phyloP scores from a whole-genome alignment of 2,329 filamentous ascomycete species.

The Pezicula radicicola region DNA sequence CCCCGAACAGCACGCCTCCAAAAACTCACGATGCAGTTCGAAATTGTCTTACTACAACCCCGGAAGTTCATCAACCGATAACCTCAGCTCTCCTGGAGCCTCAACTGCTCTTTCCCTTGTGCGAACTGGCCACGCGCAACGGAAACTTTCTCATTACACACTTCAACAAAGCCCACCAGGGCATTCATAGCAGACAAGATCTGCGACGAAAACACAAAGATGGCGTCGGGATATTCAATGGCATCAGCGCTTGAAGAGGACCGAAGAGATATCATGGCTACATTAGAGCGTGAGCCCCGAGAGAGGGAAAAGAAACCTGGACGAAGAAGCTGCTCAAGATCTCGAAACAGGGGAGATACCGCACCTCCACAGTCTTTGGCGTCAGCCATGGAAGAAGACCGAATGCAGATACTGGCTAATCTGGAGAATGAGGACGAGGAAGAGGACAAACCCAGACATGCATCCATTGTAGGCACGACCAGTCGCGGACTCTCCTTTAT shows the following conservation, averaged over 20 bases:
- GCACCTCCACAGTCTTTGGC: constrained; percentile 45
- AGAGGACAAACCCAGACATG: constrained; percentile 23
- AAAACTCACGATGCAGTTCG: constrained; percentile 30
- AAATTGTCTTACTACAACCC: constrained; percentile 22
- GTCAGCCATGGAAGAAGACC: constrained; percentile 73
- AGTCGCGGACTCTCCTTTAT: constrained; percentile 31
- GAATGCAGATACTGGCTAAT: constrained; percentile 69
- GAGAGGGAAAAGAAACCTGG: too few relatives aligned
- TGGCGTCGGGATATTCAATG: constrained; percentile 53
- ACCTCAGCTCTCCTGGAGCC: constrained; percentile 7
- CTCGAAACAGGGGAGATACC: too few relatives aligned
- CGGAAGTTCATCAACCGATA: constrained; percentile 31
- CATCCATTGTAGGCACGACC: constrained; percentile 22
- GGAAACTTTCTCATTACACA: background rate
- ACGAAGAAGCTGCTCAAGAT: too few relatives aligned
- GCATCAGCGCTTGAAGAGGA: constrained; percentile 77
- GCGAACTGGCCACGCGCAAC: background rate
- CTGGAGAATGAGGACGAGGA: constrained; percentile 62
- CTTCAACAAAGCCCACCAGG: background rate
- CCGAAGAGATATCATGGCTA: constrained; percentile 66
- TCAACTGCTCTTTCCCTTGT: constrained; percentile 10
- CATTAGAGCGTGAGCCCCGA: constrained; percentile 46
- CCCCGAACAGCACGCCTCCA: constrained; percentile 5
- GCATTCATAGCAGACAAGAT: background rate
- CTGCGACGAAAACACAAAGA: constrained; percentile 34